These are phyloP conservation scores for Umbelopsis sp. DNA, from an alignment of 371 early-diverging fungal genomes.

Conservation along the genomic window DNA sequence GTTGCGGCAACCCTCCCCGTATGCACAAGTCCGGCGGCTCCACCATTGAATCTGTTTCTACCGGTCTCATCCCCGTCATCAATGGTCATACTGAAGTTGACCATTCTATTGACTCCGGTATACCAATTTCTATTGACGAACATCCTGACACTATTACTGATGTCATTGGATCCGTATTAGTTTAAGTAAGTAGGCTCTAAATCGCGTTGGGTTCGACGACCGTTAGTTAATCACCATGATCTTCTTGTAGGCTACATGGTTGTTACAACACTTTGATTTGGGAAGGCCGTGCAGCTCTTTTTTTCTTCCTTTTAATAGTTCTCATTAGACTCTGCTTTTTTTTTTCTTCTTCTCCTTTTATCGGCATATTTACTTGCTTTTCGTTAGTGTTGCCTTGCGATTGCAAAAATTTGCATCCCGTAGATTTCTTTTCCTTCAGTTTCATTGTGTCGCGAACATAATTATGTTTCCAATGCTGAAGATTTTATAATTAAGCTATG, in stretches of 20 bases:
- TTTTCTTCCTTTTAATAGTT: background rate
- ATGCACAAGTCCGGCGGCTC: slow-evolving; percentile 8
- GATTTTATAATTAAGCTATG: background rate
- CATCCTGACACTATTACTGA: slow-evolving; percentile 13
- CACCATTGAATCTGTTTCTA: slow-evolving; percentile 8
- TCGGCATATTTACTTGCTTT: slow-evolving; percentile 4
- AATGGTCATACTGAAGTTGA: slow-evolving; percentile 2
- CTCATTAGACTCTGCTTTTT: background rate
- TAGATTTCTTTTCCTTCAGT: background rate
- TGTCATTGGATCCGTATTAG: slow-evolving; percentile 11
- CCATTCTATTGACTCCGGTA: background rate
- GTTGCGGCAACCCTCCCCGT: slow-evolving; percentile 70
- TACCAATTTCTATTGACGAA: slow-evolving; percentile 17
- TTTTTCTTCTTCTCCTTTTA: background rate
- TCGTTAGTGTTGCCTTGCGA: slow-evolving; percentile 10
- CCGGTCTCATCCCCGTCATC: slow-evolving; percentile 1
- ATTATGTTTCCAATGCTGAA: background rate
- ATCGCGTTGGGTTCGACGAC: background rate
- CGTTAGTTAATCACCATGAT: no score
- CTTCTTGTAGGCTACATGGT: no score
- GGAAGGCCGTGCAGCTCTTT: background rate
- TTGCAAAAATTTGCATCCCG: background rate
- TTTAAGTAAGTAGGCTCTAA: background rate
- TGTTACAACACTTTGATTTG: background rate
- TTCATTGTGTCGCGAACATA: background rate